Evolutionary conservation across 768 basidiomycete species (phyloP).

Genomic region (Lactifluus piperatus): DNA sequence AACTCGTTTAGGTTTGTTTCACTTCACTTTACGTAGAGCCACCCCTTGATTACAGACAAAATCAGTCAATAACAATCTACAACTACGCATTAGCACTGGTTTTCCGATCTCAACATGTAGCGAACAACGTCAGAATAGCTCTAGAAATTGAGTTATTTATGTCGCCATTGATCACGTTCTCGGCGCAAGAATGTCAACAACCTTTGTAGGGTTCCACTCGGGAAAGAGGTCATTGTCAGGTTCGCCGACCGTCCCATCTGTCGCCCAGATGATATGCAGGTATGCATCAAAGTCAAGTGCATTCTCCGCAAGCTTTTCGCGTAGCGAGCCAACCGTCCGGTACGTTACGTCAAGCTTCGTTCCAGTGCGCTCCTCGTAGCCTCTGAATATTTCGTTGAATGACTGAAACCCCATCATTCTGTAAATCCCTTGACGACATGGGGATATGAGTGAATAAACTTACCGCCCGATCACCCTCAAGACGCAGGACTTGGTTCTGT

Average conservation of each 20-base stretch:
- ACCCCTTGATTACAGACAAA: neutral
- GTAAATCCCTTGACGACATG: neutral
- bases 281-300: constrained; percentile 13
- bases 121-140: neutral
- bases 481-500: constrained; percentile 8
- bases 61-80: neutral
- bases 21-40: neutral
- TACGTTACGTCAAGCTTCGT: constrained; percentile 15
- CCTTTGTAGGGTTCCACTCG: constrained; percentile 21
- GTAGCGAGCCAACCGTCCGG: constrained; percentile 5
- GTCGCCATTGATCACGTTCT: neutral
- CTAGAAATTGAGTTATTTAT: neutral
- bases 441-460: neutral
- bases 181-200: constrained; percentile 9
- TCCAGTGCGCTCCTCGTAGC: constrained; percentile 16
- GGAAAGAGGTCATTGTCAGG: constrained; percentile 18
- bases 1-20: neutral
- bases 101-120: neutral
- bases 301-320: constrained; percentile 12
- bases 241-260: constrained; percentile 5
- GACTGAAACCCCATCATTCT: neutral
- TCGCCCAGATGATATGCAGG: constrained; percentile 9
- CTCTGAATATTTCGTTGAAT: constrained; percentile 19
- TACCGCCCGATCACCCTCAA: constrained; percentile 19
- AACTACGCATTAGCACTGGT: neutral